Evolutionary conservation across 352 stramenopile species (phyloP).

Genomic region (Lagenidium giganteum): DNA sequence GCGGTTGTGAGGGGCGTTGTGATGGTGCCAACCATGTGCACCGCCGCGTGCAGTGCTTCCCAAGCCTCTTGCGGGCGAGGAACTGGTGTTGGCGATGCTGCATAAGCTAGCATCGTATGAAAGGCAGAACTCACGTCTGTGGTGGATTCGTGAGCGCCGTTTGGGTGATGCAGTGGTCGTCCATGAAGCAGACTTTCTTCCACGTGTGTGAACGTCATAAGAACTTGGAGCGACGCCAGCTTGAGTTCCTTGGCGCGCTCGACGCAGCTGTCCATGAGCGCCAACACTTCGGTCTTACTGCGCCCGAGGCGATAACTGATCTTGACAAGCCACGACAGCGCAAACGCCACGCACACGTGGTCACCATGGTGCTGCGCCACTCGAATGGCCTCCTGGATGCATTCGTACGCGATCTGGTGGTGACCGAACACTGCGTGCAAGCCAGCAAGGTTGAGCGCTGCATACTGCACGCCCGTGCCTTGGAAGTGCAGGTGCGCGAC

Average conservation of each 20-base stretch:
- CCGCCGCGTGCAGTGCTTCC: too few species aligned
- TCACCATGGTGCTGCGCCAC: constrained; percentile 91
- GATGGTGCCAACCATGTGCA: too few species aligned
- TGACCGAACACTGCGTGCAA: constrained; percentile 87
- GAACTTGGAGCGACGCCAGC: constrained; percentile 42
- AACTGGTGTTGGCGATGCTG: too few species aligned
- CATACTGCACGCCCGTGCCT: constrained; percentile 85
- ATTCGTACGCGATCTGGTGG: constrained; percentile 65
- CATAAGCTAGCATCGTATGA: too few species aligned
- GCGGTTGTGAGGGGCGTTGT: too few species aligned
- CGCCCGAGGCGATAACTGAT: constrained; percentile 60
- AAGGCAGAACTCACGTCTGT: too few species aligned
- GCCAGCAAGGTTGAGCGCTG: constrained; percentile 84
- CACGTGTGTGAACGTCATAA: constrained; percentile 40
- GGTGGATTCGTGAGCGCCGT: too few species aligned
- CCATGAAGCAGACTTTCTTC: too few species aligned
- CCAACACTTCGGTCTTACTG: constrained; percentile 39
- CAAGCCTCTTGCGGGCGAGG: too few species aligned
- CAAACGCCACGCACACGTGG: constrained; percentile 90
- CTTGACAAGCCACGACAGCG: constrained; percentile 83
- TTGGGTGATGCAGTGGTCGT: too few species aligned
- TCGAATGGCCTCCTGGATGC: constrained; percentile 89
- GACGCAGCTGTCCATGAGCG: constrained; percentile 44
- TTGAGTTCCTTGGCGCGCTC: constrained; percentile 53
- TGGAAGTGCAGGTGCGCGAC: constrained; percentile 39